These are phyloP conservation scores for Erythrobasidium yunnanense DNA, from an alignment of 768 basidiomycete genomes.

Conservation along the genomic window DNA sequence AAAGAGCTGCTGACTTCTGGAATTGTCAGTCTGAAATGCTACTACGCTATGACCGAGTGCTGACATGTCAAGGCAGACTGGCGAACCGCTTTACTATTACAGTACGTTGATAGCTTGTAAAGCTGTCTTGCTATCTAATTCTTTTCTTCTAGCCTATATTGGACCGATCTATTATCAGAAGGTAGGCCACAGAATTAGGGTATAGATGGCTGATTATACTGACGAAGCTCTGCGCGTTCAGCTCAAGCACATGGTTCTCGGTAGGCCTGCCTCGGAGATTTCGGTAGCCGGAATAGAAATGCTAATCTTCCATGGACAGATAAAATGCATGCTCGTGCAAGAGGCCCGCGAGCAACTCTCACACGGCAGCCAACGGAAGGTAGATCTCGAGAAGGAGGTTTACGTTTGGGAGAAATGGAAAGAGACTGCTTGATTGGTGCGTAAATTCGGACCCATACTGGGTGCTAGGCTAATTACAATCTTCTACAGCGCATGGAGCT, in stretches of 20 bases:
- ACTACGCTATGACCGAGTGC: too few species aligned
- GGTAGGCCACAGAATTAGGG: too few species aligned
- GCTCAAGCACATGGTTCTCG: slow-evolving; percentile 61
- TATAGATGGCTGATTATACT: too few species aligned
- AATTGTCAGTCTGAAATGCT: too few species aligned
- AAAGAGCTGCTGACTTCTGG: slow-evolving; percentile 98
- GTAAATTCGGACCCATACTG: background rate
- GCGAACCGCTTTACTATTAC: slow-evolving; percentile 89
- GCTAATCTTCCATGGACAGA: slow-evolving; percentile 45
- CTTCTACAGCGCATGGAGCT: slow-evolving; percentile 78
- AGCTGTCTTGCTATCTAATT: background rate
- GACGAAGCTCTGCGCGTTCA: too few species aligned
- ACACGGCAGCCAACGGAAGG: slow-evolving; percentile 98
- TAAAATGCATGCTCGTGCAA: slow-evolving; percentile 99
- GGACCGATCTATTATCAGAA: slow-evolving; percentile 52
- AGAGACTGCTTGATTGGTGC: slow-evolving; percentile 60
- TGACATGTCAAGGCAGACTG: too few species aligned
- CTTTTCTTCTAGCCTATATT: slow-evolving; percentile 59
- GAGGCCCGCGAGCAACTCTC: slow-evolving; percentile 87
- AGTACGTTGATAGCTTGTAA: background rate
- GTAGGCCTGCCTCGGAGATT: slow-evolving; percentile 28
- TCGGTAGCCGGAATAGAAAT: slow-evolving; percentile 36
- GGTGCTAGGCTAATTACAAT: slow-evolving; percentile 43
- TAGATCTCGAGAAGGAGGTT: slow-evolving; percentile 89
- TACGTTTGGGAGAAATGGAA: slow-evolving; percentile 98